phyloP scores from a whole-genome alignment of 768 basidiomycete species.

The Pleurotus tuoliensis region DNA sequence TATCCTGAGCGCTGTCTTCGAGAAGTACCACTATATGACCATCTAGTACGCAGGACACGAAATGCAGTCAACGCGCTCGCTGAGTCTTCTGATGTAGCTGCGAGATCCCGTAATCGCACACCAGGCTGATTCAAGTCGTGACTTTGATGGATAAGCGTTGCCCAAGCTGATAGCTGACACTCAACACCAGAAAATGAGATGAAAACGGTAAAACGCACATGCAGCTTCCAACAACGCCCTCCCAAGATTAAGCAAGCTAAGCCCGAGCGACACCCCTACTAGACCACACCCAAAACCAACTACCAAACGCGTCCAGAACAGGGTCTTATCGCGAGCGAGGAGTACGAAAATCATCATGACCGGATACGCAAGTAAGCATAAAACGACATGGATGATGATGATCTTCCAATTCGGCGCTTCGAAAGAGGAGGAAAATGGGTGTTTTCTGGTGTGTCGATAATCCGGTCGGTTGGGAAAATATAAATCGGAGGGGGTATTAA shows the following conservation, averaged over 20 bases:
- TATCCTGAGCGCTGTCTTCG: conserved; percentile 26
- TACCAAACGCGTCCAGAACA: conserved; percentile 39
- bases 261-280: conserved; percentile 27
- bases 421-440: conserved; percentile 26
- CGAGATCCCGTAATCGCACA: conserved; percentile 32
- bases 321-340: conserved; percentile 21
- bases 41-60: conserved; percentile 30
- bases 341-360: conserved; percentile 25
- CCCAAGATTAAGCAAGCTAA: conserved; percentile 25
- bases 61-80: conserved; percentile 26
- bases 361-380: conserved; percentile 32
- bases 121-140: conserved; percentile 25
- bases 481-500: not conserved
- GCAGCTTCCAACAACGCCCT: conserved; percentile 32
- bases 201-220: conserved; percentile 21
- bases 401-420: conserved; percentile 30
- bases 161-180: conserved; percentile 30
- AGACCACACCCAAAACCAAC: conserved; percentile 31
- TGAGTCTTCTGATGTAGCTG: conserved; percentile 25
- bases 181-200: not conserved
- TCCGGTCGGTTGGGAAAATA: not conserved
- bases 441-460: conserved; percentile 10
- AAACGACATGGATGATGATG: conserved; percentile 23
- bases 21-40: conserved; percentile 28
- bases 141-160: conserved; percentile 40